Evolutionary conservation across 2,329 filamentous ascomycete genomes (phyloP), one percentile per base, ranked within the genome.

Genomic region (Eutypella sp.): DNA sequence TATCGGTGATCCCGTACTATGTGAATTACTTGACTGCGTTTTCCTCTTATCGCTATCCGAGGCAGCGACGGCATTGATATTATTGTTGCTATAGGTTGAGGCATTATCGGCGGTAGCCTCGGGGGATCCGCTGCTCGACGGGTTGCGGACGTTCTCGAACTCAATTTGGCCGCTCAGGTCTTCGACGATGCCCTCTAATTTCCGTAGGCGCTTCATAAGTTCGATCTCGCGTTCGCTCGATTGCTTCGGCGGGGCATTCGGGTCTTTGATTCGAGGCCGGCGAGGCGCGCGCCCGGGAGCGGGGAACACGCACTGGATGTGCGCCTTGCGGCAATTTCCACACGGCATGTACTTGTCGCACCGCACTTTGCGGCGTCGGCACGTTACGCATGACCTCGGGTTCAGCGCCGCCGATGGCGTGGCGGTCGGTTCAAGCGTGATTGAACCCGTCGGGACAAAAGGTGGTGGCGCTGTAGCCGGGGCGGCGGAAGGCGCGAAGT

Each of bases 321-420:
- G 71, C 34, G 83, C 84, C 52, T 84, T 79, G 36, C 78, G 78
- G 63, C 86, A 90, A 63, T 90, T 89, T 56, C 81, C 81, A 64
- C 86, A 90, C 15, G 85, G 84, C 71, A 87, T 81, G 57, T 79
- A 75, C 69, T 89, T 89, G 69, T 90, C 84, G 72, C 86, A 90
- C 58, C 85, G 84, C 45, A 90, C 86, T 58, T 83, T 83, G 38
- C 79, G 67, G 39, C 69, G 66, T 3, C 76, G 64, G 56, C 75
- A 79, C 23, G 74, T 78, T 15, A 77, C 70, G 52, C 75, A 78
- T 22, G 69, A 72, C 36, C 63, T 54, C 8, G 63, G 62, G 24
- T 65, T 65, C 13, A 65, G 48, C 19, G 54, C 47, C 5, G 56
- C 55, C 4, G 61, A 62, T 5, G 61, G 61, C 3, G 59, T 58